These are phyloP conservation scores for Fusarium sp. DNA, from an alignment of 2,329 filamentous ascomycete species.

Conservation along the genomic window DNA sequence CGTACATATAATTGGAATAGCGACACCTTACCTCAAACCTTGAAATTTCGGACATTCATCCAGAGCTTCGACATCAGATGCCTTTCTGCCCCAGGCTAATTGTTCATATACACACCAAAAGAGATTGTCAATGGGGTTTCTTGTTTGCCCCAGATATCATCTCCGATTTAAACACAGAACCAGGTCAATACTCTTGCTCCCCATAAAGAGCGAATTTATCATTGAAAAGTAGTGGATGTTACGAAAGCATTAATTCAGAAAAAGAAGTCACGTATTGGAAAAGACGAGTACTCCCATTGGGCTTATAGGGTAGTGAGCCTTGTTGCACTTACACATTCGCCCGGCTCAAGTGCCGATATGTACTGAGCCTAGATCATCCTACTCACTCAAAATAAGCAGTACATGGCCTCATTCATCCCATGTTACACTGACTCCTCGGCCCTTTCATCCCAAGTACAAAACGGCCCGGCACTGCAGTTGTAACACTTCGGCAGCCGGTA, in stretches of 20 bases:
- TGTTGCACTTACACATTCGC: background rate
- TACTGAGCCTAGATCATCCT: background rate
- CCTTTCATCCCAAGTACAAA: background rate
- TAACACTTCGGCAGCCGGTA: background rate
- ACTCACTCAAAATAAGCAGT: background rate
- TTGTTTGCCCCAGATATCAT: too few relatives aligned
- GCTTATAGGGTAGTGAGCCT: background rate
- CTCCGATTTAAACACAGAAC: background rate
- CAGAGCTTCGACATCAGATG: background rate
- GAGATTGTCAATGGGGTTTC: rapidly evolving
- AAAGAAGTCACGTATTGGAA: background rate
- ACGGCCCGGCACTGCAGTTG: background rate
- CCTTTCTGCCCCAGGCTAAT: background rate
- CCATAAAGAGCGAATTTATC: background rate
- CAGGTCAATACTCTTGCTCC: background rate
- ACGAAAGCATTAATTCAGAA: background rate
- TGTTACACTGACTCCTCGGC: background rate
- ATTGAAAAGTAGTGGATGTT: background rate
- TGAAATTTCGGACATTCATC: background rate
- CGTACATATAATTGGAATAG: background rate
- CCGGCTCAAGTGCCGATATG: background rate
- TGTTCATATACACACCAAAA: background rate
- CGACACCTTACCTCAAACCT: background rate
- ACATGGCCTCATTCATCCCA: background rate
- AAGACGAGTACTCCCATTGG: background rate